Percentiles rank a stretch among this genome's conserved stretches.
Conservation (phyloP, 306 rosid genomes). For the Fragaria iinumae region DNA sequence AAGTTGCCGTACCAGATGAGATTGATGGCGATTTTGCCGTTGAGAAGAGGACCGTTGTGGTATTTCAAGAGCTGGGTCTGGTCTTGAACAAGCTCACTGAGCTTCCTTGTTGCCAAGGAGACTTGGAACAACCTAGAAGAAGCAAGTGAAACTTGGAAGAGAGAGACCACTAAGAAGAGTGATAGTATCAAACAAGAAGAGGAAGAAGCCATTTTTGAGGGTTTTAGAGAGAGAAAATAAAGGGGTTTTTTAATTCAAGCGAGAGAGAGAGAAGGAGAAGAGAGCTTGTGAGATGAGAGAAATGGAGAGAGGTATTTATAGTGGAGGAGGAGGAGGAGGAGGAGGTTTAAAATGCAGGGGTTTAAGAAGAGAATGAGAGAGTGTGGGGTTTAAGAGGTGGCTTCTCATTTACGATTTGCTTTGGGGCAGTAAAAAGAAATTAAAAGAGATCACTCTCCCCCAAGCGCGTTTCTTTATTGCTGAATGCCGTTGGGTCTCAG, state of each 20-base stretch:
- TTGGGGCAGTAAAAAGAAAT: constrained; percentile 35
- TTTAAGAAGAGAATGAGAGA: constrained; percentile 15
- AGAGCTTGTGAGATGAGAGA: not conserved
- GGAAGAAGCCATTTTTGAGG: not conserved
- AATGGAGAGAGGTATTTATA: constrained; percentile 29
- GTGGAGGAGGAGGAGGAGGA: constrained; percentile 12
- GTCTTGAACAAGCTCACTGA: constrained; percentile 49
- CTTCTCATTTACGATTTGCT: constrained; percentile 48
- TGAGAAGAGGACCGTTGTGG: constrained; percentile 80
- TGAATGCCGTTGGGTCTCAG: not conserved
- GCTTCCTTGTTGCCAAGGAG: constrained; percentile 47
- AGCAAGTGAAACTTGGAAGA: constrained; percentile 40
- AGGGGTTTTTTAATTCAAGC: not conserved
- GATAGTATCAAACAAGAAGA: not conserved
- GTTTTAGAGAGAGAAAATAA: not conserved
- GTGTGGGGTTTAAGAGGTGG: constrained; percentile 24
- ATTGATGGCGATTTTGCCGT: constrained; percentile 67
- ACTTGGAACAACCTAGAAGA: constrained; percentile 33
- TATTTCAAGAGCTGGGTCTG: constrained; percentile 60
- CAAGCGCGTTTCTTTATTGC: constrained; percentile 38
- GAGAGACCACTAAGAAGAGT: constrained; percentile 24
- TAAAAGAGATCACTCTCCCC: not conserved
- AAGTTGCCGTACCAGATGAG: constrained; percentile 86
- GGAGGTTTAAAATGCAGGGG: not conserved
- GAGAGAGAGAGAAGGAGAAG: not conserved